Evolutionary conservation across 2,329 filamentous ascomycete genomes (phyloP), one percentile per base, ranked within the genome.

Genomic region (Aureobasidium subglaciale): DNA sequence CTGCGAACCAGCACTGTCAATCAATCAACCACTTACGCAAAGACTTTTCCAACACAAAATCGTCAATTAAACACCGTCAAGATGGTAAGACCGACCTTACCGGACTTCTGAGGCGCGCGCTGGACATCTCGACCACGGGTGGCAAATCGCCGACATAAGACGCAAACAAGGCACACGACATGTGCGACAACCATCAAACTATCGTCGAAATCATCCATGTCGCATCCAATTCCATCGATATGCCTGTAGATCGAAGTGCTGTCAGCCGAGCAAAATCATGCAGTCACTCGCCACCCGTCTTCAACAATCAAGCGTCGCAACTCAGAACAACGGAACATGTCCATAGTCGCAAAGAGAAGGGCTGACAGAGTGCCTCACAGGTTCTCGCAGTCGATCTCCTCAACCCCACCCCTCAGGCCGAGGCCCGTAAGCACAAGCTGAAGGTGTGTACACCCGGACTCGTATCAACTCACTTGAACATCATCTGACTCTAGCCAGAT

Each of bases 371-470:
- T 18, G 18, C 24, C 37, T 48, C 61, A 66, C 74, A 97, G 93
- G 92, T 97, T 95, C 90, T 99, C 87, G 93, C 93, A 78, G 89
- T 97, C 84, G 93, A 99, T 85, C 91, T 99, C 73, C 87, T 99
- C 80, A 97, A 99, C 90, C 93, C 93, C 75, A 88, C 88, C 75
- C 88, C 92, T 79, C 89, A 90, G 79, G 86, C 92, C 78, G 93
- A 99, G 88, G 90, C 90, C 74, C 90, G 90, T 83, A 97, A 97
- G 88, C 93, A 99, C 89, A 99, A 99, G 90, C 90, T 99, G 78
- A 99, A 99, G 90, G 90, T 96, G 90, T 67, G 79, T 69, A 62
- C 58, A 48, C 53, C 60, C 27, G 56, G 25, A 41, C 38, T 41
- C 3, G 8, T 10, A 2, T 30, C 24, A 18, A 27, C 29, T 9